These are phyloP conservation scores for Quercus engelmannii DNA, from an alignment of 306 rosid genomes.

Conservation along the genomic window DNA sequence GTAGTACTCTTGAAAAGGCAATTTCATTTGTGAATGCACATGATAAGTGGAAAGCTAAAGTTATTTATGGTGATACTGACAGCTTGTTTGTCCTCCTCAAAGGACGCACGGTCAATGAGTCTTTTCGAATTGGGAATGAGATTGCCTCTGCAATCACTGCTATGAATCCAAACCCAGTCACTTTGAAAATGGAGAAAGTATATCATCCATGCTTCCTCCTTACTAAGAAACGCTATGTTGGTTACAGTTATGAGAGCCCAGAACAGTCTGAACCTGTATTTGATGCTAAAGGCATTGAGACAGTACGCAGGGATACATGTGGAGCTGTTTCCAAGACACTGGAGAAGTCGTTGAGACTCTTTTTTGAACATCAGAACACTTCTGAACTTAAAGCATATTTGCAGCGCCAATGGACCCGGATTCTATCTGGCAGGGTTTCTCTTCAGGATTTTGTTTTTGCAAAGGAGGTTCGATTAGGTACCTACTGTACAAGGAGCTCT, in stretches of 20 bases:
- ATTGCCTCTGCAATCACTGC: constrained; percentile 84
- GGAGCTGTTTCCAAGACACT: constrained; percentile 82
- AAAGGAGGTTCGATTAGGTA: constrained; percentile 90
- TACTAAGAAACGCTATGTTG: constrained; percentile 94
- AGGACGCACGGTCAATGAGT: constrained; percentile 69
- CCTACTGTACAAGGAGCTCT: constrained; percentile 56
- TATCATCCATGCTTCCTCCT: constrained; percentile 87
- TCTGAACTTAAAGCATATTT: constrained; percentile 72
- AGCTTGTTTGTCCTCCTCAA: constrained; percentile 96
- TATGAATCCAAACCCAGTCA: constrained; percentile 90
- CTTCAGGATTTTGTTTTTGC: constrained; percentile 88
- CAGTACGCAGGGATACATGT: constrained; percentile 93
- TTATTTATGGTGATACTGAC: constrained; percentile 96
- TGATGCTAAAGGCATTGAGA: constrained; percentile 98
- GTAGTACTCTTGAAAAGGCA: constrained; percentile 82
- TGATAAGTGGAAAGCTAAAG: constrained; percentile 84
- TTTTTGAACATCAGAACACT: constrained; percentile 68
- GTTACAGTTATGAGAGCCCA: constrained; percentile 89
- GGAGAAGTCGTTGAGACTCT: constrained; percentile 85
- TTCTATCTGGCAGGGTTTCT: constrained; percentile 74
- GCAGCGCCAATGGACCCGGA: constrained; percentile 87
- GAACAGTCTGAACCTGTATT: constrained; percentile 63
- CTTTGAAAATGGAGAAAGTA: constrained; percentile 94
- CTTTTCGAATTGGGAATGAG: constrained; percentile 80
- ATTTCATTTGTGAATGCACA: constrained; percentile 79